phyloP scores from a whole-genome alignment of 192 early-diverging fungal genomes.

The Coemansia sp. region DNA sequence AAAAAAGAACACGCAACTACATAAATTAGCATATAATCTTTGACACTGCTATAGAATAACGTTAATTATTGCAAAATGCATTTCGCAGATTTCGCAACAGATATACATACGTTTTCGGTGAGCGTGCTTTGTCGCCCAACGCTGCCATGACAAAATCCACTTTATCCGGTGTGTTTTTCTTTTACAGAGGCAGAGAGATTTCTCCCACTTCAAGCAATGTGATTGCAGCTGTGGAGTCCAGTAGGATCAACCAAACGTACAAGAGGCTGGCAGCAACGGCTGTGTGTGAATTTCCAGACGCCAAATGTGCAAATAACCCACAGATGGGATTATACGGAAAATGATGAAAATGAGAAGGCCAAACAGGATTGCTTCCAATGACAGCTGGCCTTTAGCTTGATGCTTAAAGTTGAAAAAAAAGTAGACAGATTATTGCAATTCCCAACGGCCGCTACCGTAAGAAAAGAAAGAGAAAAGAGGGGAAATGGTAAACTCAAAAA shows the following conservation, averaged over 20 bases:
- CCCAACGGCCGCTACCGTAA: neutral
- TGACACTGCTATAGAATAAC: too few relatives aligned
- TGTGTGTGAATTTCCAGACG: neutral
- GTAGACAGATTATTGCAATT: neutral
- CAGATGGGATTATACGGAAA: neutral
- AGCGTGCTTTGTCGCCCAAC: constrained; percentile 31
- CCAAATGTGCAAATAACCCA: neutral
- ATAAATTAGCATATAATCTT: neutral
- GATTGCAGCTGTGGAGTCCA: neutral
- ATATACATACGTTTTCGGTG: constrained; percentile 33
- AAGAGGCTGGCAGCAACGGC: neutral
- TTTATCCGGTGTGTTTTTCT: neutral
- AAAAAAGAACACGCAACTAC: neutral
- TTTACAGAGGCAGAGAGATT: neutral
- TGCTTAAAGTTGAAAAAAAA: neutral
- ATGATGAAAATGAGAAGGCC: neutral
- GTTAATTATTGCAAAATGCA: too few relatives aligned
- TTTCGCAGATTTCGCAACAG: neutral
- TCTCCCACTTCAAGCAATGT: neutral
- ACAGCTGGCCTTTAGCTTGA: neutral
- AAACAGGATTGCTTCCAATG: neutral
- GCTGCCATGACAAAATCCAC: constrained; percentile 19
- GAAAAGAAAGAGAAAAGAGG: neutral
- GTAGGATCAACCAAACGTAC: neutral
- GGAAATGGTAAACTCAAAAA: neutral